Conservation (phyloP, 805 yeast genomes). For the Metschnikowia reukaufii region DNA sequence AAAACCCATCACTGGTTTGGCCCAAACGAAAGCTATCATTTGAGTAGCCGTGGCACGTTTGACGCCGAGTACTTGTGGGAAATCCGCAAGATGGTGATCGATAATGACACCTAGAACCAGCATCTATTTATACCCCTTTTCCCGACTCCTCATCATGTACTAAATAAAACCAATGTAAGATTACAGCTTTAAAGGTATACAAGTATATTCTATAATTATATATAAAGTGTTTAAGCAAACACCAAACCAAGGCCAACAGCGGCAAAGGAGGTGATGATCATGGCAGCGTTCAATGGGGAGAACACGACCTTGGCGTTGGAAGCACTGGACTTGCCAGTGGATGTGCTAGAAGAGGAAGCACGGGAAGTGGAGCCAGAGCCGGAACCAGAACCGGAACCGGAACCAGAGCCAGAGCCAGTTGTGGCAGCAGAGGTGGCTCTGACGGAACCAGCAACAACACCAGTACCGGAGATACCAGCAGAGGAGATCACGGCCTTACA, state of each 20-base stretch:
- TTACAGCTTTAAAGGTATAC: not conserved
- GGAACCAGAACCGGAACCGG: constrained; percentile 13
- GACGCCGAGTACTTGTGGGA: constrained; percentile 41
- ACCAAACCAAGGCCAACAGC: constrained; percentile 32
- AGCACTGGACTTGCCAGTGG: constrained; percentile 22
- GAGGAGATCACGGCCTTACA: constrained; percentile 58
- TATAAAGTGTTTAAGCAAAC: constrained; percentile 9
- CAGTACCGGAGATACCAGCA: constrained; percentile 73
- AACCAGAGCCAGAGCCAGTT: constrained; percentile 28
- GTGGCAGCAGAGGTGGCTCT: constrained; percentile 24
- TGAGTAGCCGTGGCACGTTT: constrained; percentile 14
- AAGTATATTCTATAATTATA: too few species aligned
- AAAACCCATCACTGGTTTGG: constrained; percentile 42
- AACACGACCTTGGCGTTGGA: constrained; percentile 21
- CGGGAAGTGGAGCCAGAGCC: constrained; percentile 1
- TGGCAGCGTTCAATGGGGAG: constrained; percentile 21
- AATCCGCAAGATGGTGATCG: constrained; percentile 44
- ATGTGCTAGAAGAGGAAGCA: constrained; percentile 10
- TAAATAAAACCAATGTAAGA: not conserved
- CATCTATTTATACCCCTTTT: not conserved
- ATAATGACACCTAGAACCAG: constrained; percentile 20
- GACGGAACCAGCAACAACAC: constrained; percentile 40
- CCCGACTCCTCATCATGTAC: not conserved
- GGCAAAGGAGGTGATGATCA: constrained; percentile 24
- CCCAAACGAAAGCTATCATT: constrained; percentile 27